These are phyloP conservation scores for Sphagnum tenellum DNA, from an alignment of 225 moss, liverwort and hornwort genomes.

Conservation along the genomic window DNA sequence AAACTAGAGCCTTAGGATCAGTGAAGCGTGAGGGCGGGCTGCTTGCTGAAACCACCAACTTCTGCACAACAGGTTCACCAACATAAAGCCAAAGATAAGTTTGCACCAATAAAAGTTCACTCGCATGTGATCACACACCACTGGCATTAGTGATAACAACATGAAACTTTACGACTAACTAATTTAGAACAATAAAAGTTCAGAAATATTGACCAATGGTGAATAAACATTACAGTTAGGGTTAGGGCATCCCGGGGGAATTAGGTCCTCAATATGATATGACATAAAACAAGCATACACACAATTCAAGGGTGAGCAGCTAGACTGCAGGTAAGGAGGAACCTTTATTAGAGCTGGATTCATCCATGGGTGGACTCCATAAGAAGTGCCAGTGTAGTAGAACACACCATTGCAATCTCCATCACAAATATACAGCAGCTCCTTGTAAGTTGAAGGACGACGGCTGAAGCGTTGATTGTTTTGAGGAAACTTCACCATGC, in stretches of 20 bases:
- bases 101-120: background rate
- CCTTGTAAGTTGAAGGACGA: conserved; percentile 74
- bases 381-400: conserved; percentile 85
- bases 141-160: no score
- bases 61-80: conserved; percentile 38
- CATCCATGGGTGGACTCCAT: conserved; percentile 92
- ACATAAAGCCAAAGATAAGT: conserved; percentile 6
- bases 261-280: no score
- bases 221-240: no score
- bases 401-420: conserved; percentile 96
- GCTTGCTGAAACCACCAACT: conserved; percentile 75
- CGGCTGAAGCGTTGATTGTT: conserved; percentile 64
- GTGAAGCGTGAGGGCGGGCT: conserved; percentile 89
- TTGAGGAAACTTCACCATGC: conserved; percentile 64
- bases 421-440: conserved; percentile 77
- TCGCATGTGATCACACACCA: background rate
- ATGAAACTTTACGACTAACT: no score
- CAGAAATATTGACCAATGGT: no score
- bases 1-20: conserved; percentile 82
- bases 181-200: no score
- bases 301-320: no score
- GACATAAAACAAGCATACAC: no score
- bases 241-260: no score
- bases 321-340: background rate
- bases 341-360: conserved; percentile 96